phyloP scores from a whole-genome alignment of 257 asterid species.

The Euphrasia confusa region DNA sequence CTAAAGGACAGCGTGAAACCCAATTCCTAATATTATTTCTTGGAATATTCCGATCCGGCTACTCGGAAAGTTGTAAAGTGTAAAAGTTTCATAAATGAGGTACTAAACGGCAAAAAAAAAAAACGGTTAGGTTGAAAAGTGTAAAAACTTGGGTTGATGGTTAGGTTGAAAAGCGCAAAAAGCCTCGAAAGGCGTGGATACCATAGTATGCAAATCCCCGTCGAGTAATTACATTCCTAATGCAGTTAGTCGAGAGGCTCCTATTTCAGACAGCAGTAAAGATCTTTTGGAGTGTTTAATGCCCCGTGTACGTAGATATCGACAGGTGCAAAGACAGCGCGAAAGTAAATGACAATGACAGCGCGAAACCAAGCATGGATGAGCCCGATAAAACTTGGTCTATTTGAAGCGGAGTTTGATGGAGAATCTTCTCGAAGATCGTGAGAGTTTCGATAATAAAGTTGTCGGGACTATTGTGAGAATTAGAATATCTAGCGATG shows the following conservation, averaged over 20 bases:
- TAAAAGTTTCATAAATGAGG: too few relatives aligned
- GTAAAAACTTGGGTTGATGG: too few relatives aligned
- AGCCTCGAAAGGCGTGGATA: slow-evolving; percentile 42
- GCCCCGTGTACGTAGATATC: slow-evolving; percentile 2
- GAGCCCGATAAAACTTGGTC: slow-evolving; percentile 37
- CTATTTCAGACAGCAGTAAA: slow-evolving; percentile 22
- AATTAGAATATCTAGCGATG: slow-evolving; percentile 62
- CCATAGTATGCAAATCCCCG: slow-evolving; percentile 34
- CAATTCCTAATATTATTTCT: too few relatives aligned
- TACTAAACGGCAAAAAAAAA: too few relatives aligned
- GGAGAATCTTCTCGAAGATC: slow-evolving; percentile 64
- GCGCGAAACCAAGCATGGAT: slow-evolving; percentile 17
- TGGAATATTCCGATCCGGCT: too few relatives aligned
- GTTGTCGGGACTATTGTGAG: slow-evolving; percentile 79
- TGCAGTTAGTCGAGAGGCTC: slow-evolving; percentile 31
- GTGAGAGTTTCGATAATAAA: slow-evolving; percentile 53
- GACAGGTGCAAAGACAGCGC: neutral
- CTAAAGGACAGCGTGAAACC: too few relatives aligned
- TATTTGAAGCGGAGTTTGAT: slow-evolving; percentile 67
- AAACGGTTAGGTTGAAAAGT: too few relatives aligned
- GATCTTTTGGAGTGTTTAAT: too few relatives aligned
- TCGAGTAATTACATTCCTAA: slow-evolving; percentile 23
- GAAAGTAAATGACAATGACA: slow-evolving; percentile 17
- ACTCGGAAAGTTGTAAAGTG: too few relatives aligned
- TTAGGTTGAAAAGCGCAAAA: too few relatives aligned